These are phyloP conservation scores for Rhodotorula sp. DNA, from an alignment of 1,284 basidiomycete species.

Conservation along the genomic window DNA sequence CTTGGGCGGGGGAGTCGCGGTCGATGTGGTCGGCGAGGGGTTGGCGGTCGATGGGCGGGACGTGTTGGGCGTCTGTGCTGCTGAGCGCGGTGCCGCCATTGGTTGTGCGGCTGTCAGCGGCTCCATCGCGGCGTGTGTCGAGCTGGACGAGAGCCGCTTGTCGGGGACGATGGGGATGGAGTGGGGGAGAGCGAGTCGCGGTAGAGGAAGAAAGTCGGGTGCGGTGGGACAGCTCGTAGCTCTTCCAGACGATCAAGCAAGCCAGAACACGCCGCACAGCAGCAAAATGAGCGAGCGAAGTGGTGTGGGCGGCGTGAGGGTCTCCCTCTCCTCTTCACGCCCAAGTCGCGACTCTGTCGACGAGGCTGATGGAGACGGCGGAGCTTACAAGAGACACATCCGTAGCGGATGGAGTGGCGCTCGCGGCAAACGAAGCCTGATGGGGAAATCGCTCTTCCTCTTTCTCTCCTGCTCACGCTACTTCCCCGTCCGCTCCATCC, in stretches of 20 bases:
- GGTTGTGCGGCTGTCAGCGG: background rate
- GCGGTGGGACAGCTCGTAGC: no score
- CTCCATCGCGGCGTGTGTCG: background rate
- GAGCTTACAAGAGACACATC: no score
- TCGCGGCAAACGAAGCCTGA: no score
- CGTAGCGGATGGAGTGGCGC: no score
- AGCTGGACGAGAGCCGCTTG: background rate
- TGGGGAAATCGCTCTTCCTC: background rate
- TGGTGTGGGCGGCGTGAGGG: no score
- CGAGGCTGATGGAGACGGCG: no score
- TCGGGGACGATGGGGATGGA: background rate
- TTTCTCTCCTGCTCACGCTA: background rate
- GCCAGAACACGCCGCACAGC: no score
- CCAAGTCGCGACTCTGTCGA: no score
- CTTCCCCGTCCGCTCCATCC: background rate
- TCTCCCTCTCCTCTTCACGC: no score
- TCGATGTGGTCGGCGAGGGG: conserved; percentile 17
- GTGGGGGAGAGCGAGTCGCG: no score
- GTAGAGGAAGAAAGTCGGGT: background rate
- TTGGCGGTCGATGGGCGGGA: conserved; percentile 7
- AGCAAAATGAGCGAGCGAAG: no score
- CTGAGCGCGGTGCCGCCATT: background rate
- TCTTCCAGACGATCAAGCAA: no score
- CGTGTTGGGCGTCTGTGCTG: background rate
- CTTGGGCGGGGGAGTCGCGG: background rate